Conservation (phyloP, 345 rosid species). For the Salix viminalis region DNA sequence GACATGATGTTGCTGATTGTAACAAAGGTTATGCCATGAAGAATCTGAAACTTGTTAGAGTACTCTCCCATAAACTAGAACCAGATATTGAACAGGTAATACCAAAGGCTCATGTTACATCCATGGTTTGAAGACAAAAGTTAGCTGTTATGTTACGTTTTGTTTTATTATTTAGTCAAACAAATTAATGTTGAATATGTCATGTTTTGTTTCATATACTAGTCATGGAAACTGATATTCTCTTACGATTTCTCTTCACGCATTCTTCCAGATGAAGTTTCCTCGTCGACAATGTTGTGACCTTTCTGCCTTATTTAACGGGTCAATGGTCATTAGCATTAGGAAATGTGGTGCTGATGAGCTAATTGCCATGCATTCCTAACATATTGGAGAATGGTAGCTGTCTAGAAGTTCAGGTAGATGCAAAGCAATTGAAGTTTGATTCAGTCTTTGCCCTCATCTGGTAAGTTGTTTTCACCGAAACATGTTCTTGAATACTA, state of each 20-base stretch:
- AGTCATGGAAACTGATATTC: neutral
- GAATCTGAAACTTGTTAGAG: conserved; percentile 41
- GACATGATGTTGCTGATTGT: conserved; percentile 46
- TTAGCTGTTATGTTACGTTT: neutral
- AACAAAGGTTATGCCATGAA: conserved; percentile 36
- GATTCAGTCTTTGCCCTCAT: neutral
- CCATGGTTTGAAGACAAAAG: neutral
- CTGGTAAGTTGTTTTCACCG: conserved; percentile 11
- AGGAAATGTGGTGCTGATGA: conserved; percentile 54
- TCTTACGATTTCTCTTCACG: neutral
- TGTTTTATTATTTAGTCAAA: neutral
- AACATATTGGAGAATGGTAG: conserved; percentile 15
- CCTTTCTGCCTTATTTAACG: conserved; percentile 39
- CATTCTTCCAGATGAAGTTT: conserved; percentile 43
- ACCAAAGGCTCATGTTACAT: no score
- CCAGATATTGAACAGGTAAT: conserved; percentile 57
- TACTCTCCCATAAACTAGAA: conserved; percentile 48
- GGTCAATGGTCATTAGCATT: conserved; percentile 50
- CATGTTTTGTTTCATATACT: neutral
- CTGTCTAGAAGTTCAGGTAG: conserved; percentile 4
- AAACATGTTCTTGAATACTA: neutral
- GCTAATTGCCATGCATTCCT: conserved; percentile 55
- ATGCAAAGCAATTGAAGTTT: conserved; percentile 7
- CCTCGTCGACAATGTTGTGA: conserved; percentile 74
- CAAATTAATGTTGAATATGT: neutral